phyloP scores from a whole-genome alignment of 208 protist genomes.

The Jaenimonas drosophilae region DNA sequence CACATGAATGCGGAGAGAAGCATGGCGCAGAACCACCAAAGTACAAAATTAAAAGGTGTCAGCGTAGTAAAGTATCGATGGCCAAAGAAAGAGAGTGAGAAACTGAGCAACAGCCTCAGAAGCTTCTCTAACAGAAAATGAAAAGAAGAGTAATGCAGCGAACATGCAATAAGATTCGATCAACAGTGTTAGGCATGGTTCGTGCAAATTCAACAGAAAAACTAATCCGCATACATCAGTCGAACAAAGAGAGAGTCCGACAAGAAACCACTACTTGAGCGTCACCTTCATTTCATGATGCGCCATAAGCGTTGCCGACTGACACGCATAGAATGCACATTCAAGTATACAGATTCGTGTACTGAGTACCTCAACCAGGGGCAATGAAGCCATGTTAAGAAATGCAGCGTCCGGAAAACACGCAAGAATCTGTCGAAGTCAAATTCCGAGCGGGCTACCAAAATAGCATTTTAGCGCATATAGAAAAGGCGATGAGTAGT shows the following conservation, averaged over 20 bases:
- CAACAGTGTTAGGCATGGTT: neutral
- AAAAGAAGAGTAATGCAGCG: neutral
- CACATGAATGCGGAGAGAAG: no score
- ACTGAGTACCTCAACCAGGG: neutral
- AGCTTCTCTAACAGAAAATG: no score
- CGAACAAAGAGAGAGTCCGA: neutral
- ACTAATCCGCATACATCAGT: neutral
- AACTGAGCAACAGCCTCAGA: neutral
- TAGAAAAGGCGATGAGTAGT: no score
- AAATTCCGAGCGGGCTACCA: neutral
- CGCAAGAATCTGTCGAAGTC: neutral
- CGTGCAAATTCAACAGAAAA: neutral
- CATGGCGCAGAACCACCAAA: no score
- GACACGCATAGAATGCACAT: slow-evolving; percentile 1
- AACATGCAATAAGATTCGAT: neutral
- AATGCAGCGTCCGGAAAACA: neutral
- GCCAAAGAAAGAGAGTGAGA: neutral
- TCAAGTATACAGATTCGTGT: no score
- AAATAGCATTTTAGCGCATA: no score
- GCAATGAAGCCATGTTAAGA: neutral
- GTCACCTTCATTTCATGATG: neutral
- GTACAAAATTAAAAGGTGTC: neutral
- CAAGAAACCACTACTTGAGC: neutral
- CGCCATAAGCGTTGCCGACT: neutral
- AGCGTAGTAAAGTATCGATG: neutral